Percentiles rank a stretch among this genome's conserved stretches.
Conservation (phyloP, 2,329 filamentous ascomycete species). For the Clonostachys solani region DNA sequence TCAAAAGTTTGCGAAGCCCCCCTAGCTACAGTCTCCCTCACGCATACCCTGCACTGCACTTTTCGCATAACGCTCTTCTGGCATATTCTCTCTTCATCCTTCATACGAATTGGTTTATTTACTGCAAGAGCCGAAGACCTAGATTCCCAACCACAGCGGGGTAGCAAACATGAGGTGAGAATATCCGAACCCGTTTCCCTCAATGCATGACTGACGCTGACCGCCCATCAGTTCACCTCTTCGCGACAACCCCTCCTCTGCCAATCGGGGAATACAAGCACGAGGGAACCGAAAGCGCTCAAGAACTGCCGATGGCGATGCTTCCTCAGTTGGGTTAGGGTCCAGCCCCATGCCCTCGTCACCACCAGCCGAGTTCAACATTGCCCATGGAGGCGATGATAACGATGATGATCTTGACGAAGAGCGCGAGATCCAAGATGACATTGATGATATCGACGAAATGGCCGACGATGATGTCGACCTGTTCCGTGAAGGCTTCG, state of each 20-base stretch:
- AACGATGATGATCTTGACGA: conserved; percentile 66
- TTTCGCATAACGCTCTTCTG: conserved; percentile 1
- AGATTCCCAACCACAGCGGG: too few species aligned
- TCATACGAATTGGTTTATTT: too few species aligned
- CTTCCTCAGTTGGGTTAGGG: conserved; percentile 44
- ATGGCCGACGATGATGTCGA: conserved; percentile 79
- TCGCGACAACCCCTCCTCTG: conserved; percentile 74
- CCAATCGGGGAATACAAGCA: conserved; percentile 65
- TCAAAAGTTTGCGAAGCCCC: background rate
- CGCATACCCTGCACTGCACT: conserved; percentile 1
- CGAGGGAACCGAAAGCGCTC: conserved; percentile 51
- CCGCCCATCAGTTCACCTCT: conserved; percentile 66
- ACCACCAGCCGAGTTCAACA: conserved; percentile 53
- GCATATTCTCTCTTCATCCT: background rate
- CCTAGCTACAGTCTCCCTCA: background rate
- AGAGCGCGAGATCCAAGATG: conserved; percentile 67
- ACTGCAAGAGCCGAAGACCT: too few species aligned
- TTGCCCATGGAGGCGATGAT: conserved; percentile 64
- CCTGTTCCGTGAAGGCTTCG: conserved; percentile 69
- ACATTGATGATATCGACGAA: conserved; percentile 75
- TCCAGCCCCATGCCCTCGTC: conserved; percentile 66
- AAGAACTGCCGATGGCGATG: conserved; percentile 48
- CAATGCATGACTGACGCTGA: background rate
- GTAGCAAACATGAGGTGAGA: too few species aligned
- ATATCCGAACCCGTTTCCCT: too few species aligned